A percentile compares a stretch with the other conserved stretches of the same genome.
These are phyloP conservation scores for Cubamyces sp. DNA, from an alignment of 768 basidiomycete species.

Conservation along the genomic window DNA sequence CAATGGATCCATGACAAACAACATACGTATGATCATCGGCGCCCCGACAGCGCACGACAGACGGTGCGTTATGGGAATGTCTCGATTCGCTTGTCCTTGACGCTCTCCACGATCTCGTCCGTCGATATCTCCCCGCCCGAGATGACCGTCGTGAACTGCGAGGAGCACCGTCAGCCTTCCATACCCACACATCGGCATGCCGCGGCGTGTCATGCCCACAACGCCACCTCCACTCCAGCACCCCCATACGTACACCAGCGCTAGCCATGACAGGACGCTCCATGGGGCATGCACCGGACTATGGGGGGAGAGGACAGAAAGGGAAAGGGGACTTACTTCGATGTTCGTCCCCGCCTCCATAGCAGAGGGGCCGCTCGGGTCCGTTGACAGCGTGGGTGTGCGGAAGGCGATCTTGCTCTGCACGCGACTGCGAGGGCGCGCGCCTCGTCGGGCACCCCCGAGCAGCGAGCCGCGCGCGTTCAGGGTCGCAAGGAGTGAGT, in stretches of 20 bases:
- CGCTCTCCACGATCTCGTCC: conserved; percentile 14
- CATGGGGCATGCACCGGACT: no score
- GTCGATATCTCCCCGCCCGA: conserved; percentile 4
- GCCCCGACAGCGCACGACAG: no score
- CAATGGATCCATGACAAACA: no score
- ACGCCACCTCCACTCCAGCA: no score
- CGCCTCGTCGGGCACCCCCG: conserved; percentile 5
- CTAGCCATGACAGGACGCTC: no score
- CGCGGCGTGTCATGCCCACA: no score
- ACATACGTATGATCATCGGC: no score
- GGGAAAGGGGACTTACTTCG: conserved; percentile 16
- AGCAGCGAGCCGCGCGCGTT: conserved; percentile 27
- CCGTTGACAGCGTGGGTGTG: conserved; percentile 11
- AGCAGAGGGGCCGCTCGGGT: conserved; percentile 1
- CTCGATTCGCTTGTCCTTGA: conserved; percentile 7
- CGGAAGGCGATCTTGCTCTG: conserved; percentile 11
- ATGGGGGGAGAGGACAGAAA: neutral
- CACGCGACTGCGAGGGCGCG: neutral
- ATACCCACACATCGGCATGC: neutral
- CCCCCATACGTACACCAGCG: no score
- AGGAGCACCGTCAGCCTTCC: neutral
- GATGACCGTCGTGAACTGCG: conserved; percentile 21
- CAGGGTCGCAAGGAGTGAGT: conserved; percentile 29
- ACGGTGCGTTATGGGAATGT: neutral
- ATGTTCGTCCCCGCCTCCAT: neutral